Evolutionary conservation across 371 early-diverging fungal species (phyloP).

Genomic region (Racocetra persica): DNA sequence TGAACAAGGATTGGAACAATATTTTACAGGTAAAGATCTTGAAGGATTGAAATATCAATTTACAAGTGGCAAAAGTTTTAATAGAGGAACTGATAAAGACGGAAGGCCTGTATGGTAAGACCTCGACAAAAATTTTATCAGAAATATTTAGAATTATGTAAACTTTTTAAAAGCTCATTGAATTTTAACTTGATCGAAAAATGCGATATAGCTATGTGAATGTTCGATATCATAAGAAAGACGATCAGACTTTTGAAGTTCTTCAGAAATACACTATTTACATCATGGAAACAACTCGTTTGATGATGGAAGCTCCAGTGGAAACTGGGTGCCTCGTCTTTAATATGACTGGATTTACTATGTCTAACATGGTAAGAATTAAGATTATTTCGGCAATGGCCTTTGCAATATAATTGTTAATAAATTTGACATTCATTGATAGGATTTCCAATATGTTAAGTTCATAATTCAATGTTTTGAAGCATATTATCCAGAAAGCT

Average conservation of each 20-base stretch:
- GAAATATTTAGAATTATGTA: background rate
- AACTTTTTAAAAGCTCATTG: background rate
- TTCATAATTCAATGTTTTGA: conserved; percentile 84
- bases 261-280: conserved; percentile 72
- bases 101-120: conserved; percentile 71
- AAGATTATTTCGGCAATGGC: background rate
- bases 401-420: background rate
- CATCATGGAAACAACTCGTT: conserved; percentile 85
- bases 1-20: conserved; percentile 59
- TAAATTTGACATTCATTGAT: background rate
- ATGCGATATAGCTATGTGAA: conserved; percentile 61
- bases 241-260: conserved; percentile 65
- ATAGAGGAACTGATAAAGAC: conserved; percentile 66
- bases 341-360: conserved; percentile 81
- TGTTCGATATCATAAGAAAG: conserved; percentile 63
- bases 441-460: conserved; percentile 80
- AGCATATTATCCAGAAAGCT: conserved; percentile 89
- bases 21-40: conserved; percentile 36
- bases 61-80: conserved; percentile 61
- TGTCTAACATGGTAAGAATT: conserved; percentile 72
- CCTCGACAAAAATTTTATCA: background rate
- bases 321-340: conserved; percentile 84
- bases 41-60: conserved; percentile 57
- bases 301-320: conserved; percentile 72
- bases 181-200: background rate